Conservation (phyloP, 2,329 filamentous ascomycete genomes). For the Talaromyces sp. region DNA sequence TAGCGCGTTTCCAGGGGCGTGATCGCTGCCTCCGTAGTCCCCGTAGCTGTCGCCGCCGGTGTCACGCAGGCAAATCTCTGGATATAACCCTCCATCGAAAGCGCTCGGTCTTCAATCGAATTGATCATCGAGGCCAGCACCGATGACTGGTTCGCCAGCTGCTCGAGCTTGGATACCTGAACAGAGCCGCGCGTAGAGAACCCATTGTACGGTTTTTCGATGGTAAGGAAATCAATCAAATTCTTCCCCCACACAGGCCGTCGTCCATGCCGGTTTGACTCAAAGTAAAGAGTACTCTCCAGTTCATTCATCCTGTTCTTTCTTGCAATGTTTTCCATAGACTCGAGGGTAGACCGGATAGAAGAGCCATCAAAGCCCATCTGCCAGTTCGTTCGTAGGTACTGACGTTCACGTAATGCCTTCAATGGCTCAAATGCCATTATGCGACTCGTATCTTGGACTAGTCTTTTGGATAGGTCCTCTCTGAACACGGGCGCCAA, state of each 20-base stretch:
- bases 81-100: constrained; percentile 67
- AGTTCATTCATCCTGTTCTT: constrained; percentile 71
- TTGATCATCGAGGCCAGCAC: constrained; percentile 57
- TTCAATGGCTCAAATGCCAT: constrained; percentile 66
- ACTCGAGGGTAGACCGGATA: constrained; percentile 63
- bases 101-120: constrained; percentile 67
- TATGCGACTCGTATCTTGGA: constrained; percentile 56
- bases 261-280: constrained; percentile 73
- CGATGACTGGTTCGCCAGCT: constrained; percentile 67
- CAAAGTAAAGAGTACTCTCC: constrained; percentile 74
- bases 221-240: constrained; percentile 67
- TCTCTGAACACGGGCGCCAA: constrained; percentile 70
- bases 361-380: constrained; percentile 61
- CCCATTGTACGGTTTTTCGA: constrained; percentile 57
- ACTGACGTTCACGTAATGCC: constrained; percentile 68
- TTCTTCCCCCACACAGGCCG: constrained; percentile 75
- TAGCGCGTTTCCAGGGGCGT: constrained; percentile 55
- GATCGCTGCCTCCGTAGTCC: constrained; percentile 64
- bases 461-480: constrained; percentile 50
- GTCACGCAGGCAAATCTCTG: constrained; percentile 90
- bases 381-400: constrained; percentile 48
- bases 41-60: constrained; percentile 77
- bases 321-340: constrained; percentile 65
- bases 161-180: constrained; percentile 61
- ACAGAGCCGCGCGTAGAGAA: constrained; percentile 51